Base-by-base conservation (phyloP, 2,329 filamentous ascomycete genomes). In the Stagonosporopsis rhizophila region DNA sequence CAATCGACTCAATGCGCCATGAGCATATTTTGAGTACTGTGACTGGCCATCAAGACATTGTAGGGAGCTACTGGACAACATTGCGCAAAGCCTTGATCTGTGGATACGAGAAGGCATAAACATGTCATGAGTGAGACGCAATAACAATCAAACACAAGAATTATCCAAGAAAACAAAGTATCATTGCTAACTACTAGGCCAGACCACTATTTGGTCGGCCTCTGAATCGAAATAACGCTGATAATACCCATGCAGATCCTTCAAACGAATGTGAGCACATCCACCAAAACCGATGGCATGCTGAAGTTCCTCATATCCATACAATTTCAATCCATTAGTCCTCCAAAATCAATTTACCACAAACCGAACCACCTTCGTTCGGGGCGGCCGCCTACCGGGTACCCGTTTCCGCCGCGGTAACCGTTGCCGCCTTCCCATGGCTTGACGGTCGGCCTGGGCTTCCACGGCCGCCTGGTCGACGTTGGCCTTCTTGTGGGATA, bases 281-380 rank as follows among this genome's bases (percentile, higher is more conserved):
- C 30, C 51, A 32, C 14, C 28, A 28, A 42, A 37, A 15, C n/a
- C 30, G 42, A 42, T 35, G 42, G 30, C 35, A n/a, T 17, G 44
- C 30, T 30, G 38, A 14, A 19, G 38, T 44, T 38, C 44, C 35
- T 19, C 44, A 2, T 32, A 15, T 32, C 30, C 30, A 17, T 20
- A 48, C 44, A 50, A 35, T 41, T 27, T 41, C 25, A 25, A 22
- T 14, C 28, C 27, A 42, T 23, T n/a, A 23, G 44, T 53, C 44
- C 15, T 42, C 17, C 38, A 34, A 34, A 35, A 23, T 4, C 27
- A 32, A 44, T 34, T 27, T 42, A 56, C 47, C 46, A 56, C 17
- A 56, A 23, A 6, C 53, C 53, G 9, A 51, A 51, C 47, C 53
- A 56, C 15, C 53, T 30, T 11, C 50, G 44, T 23, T 53, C 50